Evolutionary conservation across 1,284 basidiomycete species (phyloP), one percentile per base, ranked within the genome.

Genomic region (Rhizoctonia solani): DNA sequence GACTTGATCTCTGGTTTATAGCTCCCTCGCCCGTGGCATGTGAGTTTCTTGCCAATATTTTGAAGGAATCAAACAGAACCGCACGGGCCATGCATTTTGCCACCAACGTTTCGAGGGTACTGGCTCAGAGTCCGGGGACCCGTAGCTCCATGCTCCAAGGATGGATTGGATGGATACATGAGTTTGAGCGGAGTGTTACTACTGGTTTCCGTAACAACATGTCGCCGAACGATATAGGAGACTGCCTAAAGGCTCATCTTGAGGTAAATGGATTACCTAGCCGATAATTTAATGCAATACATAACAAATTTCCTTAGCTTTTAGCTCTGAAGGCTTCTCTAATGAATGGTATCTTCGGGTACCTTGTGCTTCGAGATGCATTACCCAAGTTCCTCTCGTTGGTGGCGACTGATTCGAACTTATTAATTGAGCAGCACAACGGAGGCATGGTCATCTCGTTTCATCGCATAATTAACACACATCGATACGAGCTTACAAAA

Each of bases 131-230:
- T 25, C 53, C 19, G 37, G n/a, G n/a, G n/a, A n/a, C n/a, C n/a
- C n/a, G n/a, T n/a, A n/a, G n/a, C n/a, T n/a, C n/a, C n/a, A n/a
- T n/a, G n/a, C n/a, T n/a, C n/a, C n/a, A 53, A 25, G 49, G 49
- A 5, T 65, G 30, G 42, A 16, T 53, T 4, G 29, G 53, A 14
- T 65, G 59, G 59, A 30, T 65, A 6, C 27, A 65, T 39, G 23
- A 25, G n/a, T 65, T 52, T 27, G 59, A 65, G 8, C 11, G 32
- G 27, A 34, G 53, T 25, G 34, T 27, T 19, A 44, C 49, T 4
- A 53, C 25, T 14, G 5, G 21, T 49, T 11, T 6, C 11, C 9
- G 9, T 44, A 27, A 23, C 16, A 32, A 65, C 21, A 21, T 37
- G 21, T 52, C 39, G 21, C 11, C 53, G 19, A 23, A 44, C 2